phyloP scores from a whole-genome alignment of 2,329 filamentous ascomycete species.

The Diplodia intermedia region DNA sequence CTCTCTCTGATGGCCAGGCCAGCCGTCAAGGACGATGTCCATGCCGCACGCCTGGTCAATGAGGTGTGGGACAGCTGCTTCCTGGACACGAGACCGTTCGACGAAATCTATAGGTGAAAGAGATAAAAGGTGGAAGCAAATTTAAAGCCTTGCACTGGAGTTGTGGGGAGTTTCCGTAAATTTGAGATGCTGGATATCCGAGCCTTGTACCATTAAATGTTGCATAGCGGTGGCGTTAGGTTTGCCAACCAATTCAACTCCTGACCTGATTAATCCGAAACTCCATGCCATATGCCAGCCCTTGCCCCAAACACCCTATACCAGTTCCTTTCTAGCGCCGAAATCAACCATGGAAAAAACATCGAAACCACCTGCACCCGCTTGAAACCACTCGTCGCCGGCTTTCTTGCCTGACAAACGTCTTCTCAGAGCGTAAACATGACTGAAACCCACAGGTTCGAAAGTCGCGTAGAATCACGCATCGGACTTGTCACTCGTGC shows the following conservation, averaged over 20 bases:
- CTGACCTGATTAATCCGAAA: slow-evolving; percentile 11
- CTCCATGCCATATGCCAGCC: slow-evolving; percentile 23
- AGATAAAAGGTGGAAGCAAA: neutral
- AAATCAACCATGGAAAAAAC: slow-evolving; percentile 1
- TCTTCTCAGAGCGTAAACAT: neutral
- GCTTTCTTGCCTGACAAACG: neutral
- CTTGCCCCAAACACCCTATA: neutral
- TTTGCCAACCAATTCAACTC: slow-evolving; percentile 32
- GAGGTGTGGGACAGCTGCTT: slow-evolving; percentile 99
- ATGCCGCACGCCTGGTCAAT: slow-evolving; percentile 88
- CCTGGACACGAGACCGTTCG: slow-evolving; percentile 90
- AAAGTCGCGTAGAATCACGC: neutral
- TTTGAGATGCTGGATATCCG: slow-evolving; percentile 22
- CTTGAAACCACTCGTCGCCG: neutral
- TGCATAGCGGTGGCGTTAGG: slow-evolving; percentile 33
- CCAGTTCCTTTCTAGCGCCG: slow-evolving; percentile 10
- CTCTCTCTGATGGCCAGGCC: slow-evolving; percentile 80
- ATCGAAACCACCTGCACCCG: slow-evolving; percentile 7
- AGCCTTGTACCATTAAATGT: slow-evolving; percentile 31
- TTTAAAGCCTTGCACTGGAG: neutral
- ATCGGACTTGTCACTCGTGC: slow-evolving; percentile 31
- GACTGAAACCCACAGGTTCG: neutral
- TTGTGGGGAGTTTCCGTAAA: neutral
- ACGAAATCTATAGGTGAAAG: slow-evolving; percentile 84
- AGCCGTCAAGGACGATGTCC: slow-evolving; percentile 80